phyloP scores from a whole-genome alignment of 345 rosid genomes.

The Hibiscus trionum region DNA sequence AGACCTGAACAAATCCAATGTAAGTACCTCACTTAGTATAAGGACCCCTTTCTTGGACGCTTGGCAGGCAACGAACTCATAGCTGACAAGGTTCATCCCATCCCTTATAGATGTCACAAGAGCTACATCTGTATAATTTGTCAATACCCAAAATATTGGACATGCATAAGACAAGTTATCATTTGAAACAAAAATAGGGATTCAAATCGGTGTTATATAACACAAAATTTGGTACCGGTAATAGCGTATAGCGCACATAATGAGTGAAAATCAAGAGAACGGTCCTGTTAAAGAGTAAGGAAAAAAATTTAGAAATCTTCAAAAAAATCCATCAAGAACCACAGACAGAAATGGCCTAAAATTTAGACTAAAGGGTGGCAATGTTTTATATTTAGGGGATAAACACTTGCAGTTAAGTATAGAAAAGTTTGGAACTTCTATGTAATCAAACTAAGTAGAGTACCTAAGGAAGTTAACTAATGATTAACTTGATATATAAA shows the following conservation, averaged over 20 bases:
- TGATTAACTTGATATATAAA: too few species aligned
- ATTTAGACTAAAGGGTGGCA: too few species aligned
- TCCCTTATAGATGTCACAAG: constrained; percentile 55
- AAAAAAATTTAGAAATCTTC: constrained; percentile 10
- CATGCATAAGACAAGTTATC: background rate
- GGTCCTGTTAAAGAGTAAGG: constrained; percentile 35
- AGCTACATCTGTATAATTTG: constrained; percentile 36
- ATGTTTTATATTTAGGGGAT: too few species aligned
- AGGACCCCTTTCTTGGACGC: constrained; percentile 59
- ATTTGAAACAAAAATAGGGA: background rate
- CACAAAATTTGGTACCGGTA: constrained; percentile 31
- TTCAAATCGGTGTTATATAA: background rate
- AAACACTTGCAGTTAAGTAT: too few species aligned
- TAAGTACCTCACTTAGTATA: constrained; percentile 48
- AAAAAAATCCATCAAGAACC: background rate
- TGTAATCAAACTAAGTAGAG: too few species aligned
- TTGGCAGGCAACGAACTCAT: constrained; percentile 63
- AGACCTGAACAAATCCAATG: background rate
- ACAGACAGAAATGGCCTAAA: background rate
- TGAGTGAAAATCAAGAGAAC: constrained; percentile 48
- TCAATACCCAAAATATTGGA: background rate
- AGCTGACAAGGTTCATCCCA: constrained; percentile 63
- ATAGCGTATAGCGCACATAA: constrained; percentile 54
- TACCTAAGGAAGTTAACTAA: too few species aligned
- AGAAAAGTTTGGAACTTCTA: too few species aligned